phyloP scores from a whole-genome alignment of 1,284 basidiomycete genomes.

The Moesziomyces sp. region DNA sequence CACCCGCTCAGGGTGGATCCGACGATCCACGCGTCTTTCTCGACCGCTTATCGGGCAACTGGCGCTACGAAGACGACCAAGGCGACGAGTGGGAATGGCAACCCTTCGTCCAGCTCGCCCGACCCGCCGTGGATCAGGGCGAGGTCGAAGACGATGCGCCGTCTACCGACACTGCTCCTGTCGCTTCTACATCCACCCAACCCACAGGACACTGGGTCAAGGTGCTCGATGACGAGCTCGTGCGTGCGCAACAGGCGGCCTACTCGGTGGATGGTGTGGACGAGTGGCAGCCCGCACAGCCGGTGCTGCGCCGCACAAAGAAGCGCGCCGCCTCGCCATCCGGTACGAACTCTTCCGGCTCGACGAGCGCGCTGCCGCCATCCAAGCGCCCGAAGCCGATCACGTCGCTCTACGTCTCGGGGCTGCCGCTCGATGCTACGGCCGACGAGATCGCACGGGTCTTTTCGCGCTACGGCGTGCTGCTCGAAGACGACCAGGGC shows the following conservation, averaged over 20 bases:
- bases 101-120: constrained; percentile 19
- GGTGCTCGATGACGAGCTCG: constrained; percentile 89
- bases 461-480: constrained; percentile 89
- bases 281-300: constrained; percentile 22
- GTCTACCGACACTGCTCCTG: neutral
- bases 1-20: constrained; percentile 25
- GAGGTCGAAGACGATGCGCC: constrained; percentile 27
- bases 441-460: constrained; percentile 79
- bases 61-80: constrained; percentile 82
- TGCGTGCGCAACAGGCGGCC: constrained; percentile 56
- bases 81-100: constrained; percentile 91
- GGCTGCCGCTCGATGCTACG: constrained; percentile 82
- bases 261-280: constrained; percentile 44
- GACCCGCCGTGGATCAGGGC: constrained; percentile 11
- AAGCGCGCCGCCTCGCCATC: constrained; percentile 25
- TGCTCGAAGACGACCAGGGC: constrained; percentile 89
- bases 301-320: constrained; percentile 37
- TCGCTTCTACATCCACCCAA: constrained; percentile 70
- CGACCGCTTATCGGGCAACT: constrained; percentile 79
- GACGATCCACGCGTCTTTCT: constrained; percentile 72
- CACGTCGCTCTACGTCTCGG: constrained; percentile 90
- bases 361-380: constrained; percentile 12
- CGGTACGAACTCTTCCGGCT: neutral
- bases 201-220: constrained; percentile 80
- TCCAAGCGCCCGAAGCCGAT: constrained; percentile 42